phyloP scores from a whole-genome alignment of 148 eudicot species.

The Persicaria maculosa region DNA sequence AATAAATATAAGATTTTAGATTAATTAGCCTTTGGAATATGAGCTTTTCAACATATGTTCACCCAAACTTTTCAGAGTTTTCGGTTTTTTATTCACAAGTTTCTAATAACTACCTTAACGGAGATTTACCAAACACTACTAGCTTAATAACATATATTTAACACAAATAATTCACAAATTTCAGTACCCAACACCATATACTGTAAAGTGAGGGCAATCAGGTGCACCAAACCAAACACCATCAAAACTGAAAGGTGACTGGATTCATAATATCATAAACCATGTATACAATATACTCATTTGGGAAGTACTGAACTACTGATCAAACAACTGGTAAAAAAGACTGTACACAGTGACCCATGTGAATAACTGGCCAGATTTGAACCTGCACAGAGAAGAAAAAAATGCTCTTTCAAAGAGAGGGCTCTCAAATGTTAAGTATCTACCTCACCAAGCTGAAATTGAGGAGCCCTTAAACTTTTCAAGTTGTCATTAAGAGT shows the following conservation, averaged over 20 bases:
- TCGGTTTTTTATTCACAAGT: too few species aligned
- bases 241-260: background rate
- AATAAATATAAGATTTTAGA: too few species aligned
- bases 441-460: background rate
- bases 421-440: background rate
- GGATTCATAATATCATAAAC: background rate
- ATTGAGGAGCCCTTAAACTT: background rate
- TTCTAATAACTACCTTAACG: too few species aligned
- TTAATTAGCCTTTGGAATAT: too few species aligned
- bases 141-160: too few species aligned
- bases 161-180: too few species aligned
- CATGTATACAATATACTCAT: background rate
- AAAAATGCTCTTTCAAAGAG: background rate
- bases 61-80: too few species aligned
- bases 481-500: background rate
- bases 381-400: background rate
- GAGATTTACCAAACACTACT: too few species aligned
- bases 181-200: too few species aligned
- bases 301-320: slow-evolving; percentile 7
- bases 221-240: slow-evolving; percentile 7
- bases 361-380: slow-evolving; percentile 4
- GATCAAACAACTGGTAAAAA: background rate
- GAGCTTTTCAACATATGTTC: too few species aligned
- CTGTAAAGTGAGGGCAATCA: background rate
- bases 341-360: background rate